These are phyloP conservation scores for Debaryomycetaceae sp. DNA, from an alignment of 1,139 yeast genomes.

Conservation along the genomic window DNA sequence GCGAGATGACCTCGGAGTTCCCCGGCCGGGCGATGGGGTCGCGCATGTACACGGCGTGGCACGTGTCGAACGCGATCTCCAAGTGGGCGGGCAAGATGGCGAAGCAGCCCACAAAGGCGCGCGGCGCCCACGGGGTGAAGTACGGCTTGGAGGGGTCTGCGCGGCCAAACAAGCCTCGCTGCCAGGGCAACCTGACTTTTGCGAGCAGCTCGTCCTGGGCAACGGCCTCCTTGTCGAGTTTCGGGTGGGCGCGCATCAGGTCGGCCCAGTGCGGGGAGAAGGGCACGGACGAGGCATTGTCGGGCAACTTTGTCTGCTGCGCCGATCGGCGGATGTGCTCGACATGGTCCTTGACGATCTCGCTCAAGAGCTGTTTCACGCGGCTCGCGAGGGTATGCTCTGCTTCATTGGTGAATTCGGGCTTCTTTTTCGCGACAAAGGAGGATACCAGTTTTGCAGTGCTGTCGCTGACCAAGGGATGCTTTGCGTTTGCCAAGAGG, in stretches of 20 bases:
- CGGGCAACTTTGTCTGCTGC: conserved; percentile 15
- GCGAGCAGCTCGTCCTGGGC: conserved; percentile 45
- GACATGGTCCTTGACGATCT: conserved; percentile 39
- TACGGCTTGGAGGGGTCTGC: conserved; percentile 65
- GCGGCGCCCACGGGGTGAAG: conserved; percentile 95
- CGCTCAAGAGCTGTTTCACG: conserved; percentile 45
- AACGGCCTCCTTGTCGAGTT: conserved; percentile 41
- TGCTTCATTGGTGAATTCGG: conserved; percentile 21
- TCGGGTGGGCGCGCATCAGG: conserved; percentile 36
- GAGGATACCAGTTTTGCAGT: conserved; percentile 10
- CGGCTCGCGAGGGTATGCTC: conserved; percentile 33
- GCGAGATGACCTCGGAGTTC: conserved; percentile 89
- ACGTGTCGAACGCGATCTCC: conserved; percentile 80
- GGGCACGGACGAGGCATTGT: conserved; percentile 20
- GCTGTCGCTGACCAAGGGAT: conserved; percentile 13
- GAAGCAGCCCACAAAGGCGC: conserved; percentile 87
- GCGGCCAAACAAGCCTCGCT: conserved; percentile 67
- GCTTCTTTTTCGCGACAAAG: conserved; percentile 24
- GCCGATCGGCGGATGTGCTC: conserved; percentile 38
- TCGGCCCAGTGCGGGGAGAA: conserved; percentile 51
- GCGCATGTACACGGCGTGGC: conserved; percentile 90
- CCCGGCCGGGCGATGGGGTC: conserved; percentile 98
- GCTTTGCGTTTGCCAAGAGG: conserved; percentile 17
- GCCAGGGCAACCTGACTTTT: conserved; percentile 58
- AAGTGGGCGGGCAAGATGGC: conserved; percentile 87